A percentile compares a stretch with the other conserved stretches of the same genome.
Evolutionary conservation across 2,329 filamentous ascomycete species (phyloP).

Genomic region (Trichophyton schoenleinii): DNA sequence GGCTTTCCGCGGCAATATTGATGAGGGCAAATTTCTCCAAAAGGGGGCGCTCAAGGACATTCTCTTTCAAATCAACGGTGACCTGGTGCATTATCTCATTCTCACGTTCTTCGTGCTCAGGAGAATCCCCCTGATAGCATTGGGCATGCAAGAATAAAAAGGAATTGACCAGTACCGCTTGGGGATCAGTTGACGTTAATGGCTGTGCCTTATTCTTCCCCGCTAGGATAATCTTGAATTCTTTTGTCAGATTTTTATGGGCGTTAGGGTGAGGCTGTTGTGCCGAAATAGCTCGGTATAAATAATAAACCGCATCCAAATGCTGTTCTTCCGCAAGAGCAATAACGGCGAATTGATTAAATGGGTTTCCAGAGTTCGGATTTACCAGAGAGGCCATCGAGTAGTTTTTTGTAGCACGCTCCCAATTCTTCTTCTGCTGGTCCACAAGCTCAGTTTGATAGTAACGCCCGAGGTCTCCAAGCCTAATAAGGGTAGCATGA

Average conservation of each 20-base stretch:
- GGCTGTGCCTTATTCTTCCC: constrained; percentile 46
- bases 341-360: constrained; percentile 85
- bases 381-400: constrained; percentile 64
- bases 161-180: constrained; percentile 59
- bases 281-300: constrained; percentile 71
- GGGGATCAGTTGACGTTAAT: constrained; percentile 25
- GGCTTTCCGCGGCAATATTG: constrained; percentile 72
- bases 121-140: constrained; percentile 66
- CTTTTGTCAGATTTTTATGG: constrained; percentile 61
- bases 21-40: constrained; percentile 71
- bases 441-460: constrained; percentile 56
- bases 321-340: constrained; percentile 64
- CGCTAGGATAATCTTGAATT: constrained; percentile 56
- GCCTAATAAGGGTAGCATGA: constrained; percentile 68
- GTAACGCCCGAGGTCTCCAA: constrained; percentile 85
- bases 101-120: constrained; percentile 68
- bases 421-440: constrained; percentile 62
- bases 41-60: constrained; percentile 46
- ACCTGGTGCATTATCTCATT: constrained; percentile 71
- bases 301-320: constrained; percentile 74
- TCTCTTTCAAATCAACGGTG: constrained; percentile 57
- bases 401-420: constrained; percentile 73
- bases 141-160: constrained; percentile 77
- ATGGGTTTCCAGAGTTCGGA: constrained; percentile 65
- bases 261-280: constrained; percentile 63